Base-by-base conservation (phyloP, 371 early-diverging fungal genomes). In the Blakeslea trispora region DNA sequence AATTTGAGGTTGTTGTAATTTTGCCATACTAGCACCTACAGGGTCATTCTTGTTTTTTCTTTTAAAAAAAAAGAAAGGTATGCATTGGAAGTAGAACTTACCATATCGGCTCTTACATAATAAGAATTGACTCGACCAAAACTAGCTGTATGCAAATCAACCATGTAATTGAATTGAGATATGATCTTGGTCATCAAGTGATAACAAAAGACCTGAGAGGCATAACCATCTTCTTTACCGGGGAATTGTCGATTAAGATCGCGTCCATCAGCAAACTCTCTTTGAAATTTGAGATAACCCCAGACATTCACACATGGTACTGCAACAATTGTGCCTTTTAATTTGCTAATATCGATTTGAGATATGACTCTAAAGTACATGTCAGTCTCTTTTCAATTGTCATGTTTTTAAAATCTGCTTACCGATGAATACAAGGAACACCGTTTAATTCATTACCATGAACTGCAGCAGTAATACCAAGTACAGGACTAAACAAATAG, bases 361-460 rank as follows among this genome's bases (percentile, higher is more conserved):
- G 83, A 83, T 32, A 91, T 74, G 21, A 92, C 88, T 23, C 68
- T 63, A 56, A 22, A 21, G 37, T 50, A 49, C 15, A 45, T 23
- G 13, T 45, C 28, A 28, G 28, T 28, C 28, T 28, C 28, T 28
- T 3, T 28, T 28, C n/a, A n/a, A n/a, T n/a, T n/a, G n/a, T n/a
- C n/a, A 21, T 45, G 21, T 4, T 21, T 45, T 8, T 45, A 2
- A 7, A 24, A 8, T 7, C 17, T 15, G 18, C 17, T 55, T 55
- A 48, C 56, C 89, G 80, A 61, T 95, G 95, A 50, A 93, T 94
- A 60, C 91, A 82, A 14, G 93, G 93, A 17, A 95, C 91, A 14
- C 95, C 95, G 57, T 95, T 95, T 50, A 95, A 68, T 60, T 95
- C 95, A 66, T 95, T 93, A 55, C 95, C 94, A 60, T 95, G 95